Evolutionary conservation across 306 rosid species (phyloP).

Genomic region (Morella rubra): DNA sequence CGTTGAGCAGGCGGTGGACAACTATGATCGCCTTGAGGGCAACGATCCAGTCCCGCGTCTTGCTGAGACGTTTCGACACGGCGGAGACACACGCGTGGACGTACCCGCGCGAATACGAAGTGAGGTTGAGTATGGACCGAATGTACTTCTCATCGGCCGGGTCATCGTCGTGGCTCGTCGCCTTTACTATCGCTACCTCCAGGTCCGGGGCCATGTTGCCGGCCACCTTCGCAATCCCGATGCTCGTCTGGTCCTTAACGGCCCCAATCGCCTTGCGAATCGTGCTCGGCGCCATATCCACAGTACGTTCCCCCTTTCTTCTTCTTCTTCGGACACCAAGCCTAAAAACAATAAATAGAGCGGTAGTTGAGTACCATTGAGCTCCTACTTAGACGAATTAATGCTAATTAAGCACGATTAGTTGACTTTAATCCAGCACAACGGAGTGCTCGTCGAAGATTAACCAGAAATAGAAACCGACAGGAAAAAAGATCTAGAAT

Average conservation of each 20-base stretch:
- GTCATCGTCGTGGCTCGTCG: slow-evolving; percentile 92
- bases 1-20: slow-evolving; percentile 74
- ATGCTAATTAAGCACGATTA: neutral
- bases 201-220: slow-evolving; percentile 94
- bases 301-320: slow-evolving; percentile 6
- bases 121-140: slow-evolving; percentile 67
- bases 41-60: slow-evolving; percentile 98
- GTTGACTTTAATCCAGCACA: neutral
- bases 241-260: slow-evolving; percentile 97
- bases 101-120: slow-evolving; percentile 79
- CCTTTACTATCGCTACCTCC: slow-evolving; percentile 94
- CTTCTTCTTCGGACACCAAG: neutral
- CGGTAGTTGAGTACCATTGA: neutral
- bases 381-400: neutral
- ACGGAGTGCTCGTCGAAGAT: neutral
- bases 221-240: slow-evolving; percentile 93
- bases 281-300: slow-evolving; percentile 83
- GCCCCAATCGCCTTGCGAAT: slow-evolving; percentile 97
- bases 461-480: neutral
- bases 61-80: slow-evolving; percentile 80
- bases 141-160: slow-evolving; percentile 88
- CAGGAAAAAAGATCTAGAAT: neutral
- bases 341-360: neutral
- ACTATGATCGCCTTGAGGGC: slow-evolving; percentile 79
- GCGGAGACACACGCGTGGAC: slow-evolving; percentile 70